Evolutionary conservation across 805 yeast species (phyloP), one percentile per base, ranked within the genome.

Genomic region (Ogataea ramenticola): DNA sequence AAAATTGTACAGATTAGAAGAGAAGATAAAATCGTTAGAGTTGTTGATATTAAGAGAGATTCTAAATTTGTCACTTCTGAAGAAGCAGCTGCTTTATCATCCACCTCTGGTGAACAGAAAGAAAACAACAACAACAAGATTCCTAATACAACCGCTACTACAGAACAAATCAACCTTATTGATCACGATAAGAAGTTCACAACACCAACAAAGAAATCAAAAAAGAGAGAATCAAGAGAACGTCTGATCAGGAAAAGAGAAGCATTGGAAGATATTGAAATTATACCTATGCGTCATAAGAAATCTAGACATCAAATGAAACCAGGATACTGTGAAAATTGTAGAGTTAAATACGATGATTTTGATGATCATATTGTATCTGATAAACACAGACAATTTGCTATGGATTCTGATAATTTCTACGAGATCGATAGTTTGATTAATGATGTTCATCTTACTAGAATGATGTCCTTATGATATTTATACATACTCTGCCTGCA

Each of bases 321-420:
- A 37, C 62, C 91, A 1, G 97, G 97, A 0, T 90, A 86, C 62
- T 91, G 99, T 65, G 99, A 91, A 60, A 91, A 91, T 58, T 91
- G 99, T 64, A 71, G 91, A 21, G 84, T 83, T 47, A 82, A 82
- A 58, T 91, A 85, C 58, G 90, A 85, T 42, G 77, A 79, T 51
- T 81, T 89, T 56, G 86, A 80, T 22, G 86, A 78, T 45, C 99
- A 91, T 60, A 75, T 87, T 35, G 55, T 57, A 26, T 72, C 87
- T 21, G 75, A 74, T 31, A 76, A 81, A 50, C 99, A 91, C 60
- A 70, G 84, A 41, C 75, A 77, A 43, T 90, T 88, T 66, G 97
- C 97, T 3, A 65, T 69, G 37, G 79, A 83, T 52, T 79, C 77
- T 54, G 60, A 65, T 14, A 86, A 89, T 59, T 91, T 90, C 63